These are phyloP conservation scores for Lizanozyma gosingica DNA, from an alignment of 1,139 yeast genomes.

Conservation along the genomic window DNA sequence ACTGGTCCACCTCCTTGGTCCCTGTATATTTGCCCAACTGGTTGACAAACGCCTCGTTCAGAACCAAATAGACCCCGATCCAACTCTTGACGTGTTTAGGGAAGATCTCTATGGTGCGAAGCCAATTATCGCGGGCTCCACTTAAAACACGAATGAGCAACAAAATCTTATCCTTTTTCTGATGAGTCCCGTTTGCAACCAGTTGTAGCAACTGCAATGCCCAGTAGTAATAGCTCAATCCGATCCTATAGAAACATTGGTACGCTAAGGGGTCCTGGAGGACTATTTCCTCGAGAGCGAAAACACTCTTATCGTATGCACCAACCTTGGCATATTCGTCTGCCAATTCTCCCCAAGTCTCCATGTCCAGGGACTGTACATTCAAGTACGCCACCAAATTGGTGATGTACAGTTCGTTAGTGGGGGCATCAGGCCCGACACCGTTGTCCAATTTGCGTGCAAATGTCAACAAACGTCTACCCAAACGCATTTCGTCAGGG, in stretches of 20 bases:
- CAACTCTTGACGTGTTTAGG: neutral
- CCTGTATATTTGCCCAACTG: neutral
- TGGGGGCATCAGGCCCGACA: too few species aligned
- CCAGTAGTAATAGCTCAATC: slow-evolving; percentile 12
- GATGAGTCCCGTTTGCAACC: neutral
- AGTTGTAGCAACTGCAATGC: neutral
- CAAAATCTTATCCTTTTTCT: neutral
- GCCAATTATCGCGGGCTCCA: neutral
- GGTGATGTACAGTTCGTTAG: slow-evolving; percentile 34
- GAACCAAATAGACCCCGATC: neutral
- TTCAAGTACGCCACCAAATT: slow-evolving; percentile 43
- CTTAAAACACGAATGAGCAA: neutral
- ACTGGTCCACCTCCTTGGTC: neutral
- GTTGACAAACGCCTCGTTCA: neutral
- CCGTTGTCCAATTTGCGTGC: slow-evolving; percentile 15
- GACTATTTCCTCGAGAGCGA: slow-evolving; percentile 61
- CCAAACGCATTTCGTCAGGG: slow-evolving; percentile 27
- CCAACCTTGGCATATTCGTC: slow-evolving; percentile 53
- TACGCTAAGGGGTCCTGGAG: slow-evolving; percentile 65
- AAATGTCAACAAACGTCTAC: slow-evolving; percentile 28
- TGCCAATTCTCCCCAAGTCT: slow-evolving; percentile 72
- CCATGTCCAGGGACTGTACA: slow-evolving; percentile 61
- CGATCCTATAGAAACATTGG: slow-evolving; percentile 57
- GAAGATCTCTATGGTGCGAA: neutral
- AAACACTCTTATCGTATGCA: slow-evolving; percentile 58